Conservation (phyloP, 805 yeast genomes). For the Candida glaebosa region DNA sequence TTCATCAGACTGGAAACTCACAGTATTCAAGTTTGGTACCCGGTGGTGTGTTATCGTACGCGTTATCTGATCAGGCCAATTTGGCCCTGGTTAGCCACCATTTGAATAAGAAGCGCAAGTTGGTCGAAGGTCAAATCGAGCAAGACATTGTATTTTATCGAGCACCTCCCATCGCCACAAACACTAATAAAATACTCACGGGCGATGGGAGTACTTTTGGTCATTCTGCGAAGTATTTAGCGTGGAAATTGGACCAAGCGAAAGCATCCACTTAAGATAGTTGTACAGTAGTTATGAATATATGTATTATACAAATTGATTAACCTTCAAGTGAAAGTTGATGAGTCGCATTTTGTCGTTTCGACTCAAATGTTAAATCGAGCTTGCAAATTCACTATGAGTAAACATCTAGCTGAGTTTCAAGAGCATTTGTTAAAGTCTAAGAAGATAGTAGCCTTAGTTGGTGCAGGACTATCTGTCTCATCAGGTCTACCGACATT, state of each 20-base stretch:
- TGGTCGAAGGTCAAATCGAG: constrained; percentile 10
- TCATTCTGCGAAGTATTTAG: constrained; percentile 71
- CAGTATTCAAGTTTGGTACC: constrained; percentile 32
- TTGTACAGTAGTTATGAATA: neutral
- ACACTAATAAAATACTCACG: constrained; percentile 14
- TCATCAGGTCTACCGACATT: constrained; percentile 75
- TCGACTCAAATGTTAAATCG: too few species aligned
- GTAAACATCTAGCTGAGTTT: constrained; percentile 35
- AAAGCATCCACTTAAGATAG: neutral
- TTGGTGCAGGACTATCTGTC: constrained; percentile 83
- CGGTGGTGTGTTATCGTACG: constrained; percentile 39
- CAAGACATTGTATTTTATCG: constrained; percentile 56
- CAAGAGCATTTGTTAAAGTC: constrained; percentile 47
- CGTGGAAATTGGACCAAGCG: constrained; percentile 29
- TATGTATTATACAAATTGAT: neutral
- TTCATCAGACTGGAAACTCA: constrained; percentile 29
- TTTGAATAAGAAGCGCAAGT: constrained; percentile 23
- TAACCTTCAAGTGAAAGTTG: too few species aligned
- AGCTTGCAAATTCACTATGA: constrained; percentile 20
- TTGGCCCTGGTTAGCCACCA: constrained; percentile 18
- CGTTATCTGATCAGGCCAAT: constrained; percentile 16
- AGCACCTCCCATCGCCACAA: constrained; percentile 56
- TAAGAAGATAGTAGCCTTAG: constrained; percentile 55
- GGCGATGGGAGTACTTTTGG: constrained; percentile 44
- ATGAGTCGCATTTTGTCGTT: too few species aligned